Percentiles rank a stretch among this genome's conserved stretches.
These are phyloP conservation scores for Fusarium verticillioides DNA, from an alignment of 2,329 filamentous ascomycete genomes.

Conservation along the genomic window DNA sequence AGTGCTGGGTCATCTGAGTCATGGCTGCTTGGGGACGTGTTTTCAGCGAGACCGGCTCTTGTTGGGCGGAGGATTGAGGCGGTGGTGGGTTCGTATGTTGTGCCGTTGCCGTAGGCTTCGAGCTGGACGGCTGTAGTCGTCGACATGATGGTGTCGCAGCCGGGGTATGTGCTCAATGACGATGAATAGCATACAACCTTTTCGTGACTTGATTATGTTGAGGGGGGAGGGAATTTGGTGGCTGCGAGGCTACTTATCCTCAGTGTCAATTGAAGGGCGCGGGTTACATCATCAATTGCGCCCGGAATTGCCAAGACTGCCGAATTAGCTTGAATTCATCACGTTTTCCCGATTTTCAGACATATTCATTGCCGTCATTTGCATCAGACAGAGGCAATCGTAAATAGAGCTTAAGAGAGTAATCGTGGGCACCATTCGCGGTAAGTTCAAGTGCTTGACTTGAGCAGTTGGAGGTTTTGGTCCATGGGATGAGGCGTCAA, in stretches of 20 bases:
- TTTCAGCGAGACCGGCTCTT: slow-evolving; percentile 9
- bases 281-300: slow-evolving; percentile 10
- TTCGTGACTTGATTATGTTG: not conserved
- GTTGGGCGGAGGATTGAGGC: slow-evolving; percentile 17
- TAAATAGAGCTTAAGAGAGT: fast-evolving
- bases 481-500: not conserved
- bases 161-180: too few species aligned
- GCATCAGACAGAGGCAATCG: too few species aligned
- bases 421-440: fast-evolving
- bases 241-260: not conserved
- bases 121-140: slow-evolving; percentile 29
- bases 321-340: fast-evolving
- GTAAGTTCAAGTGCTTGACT: not conserved
- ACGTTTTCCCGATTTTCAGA: too few species aligned
- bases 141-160: slow-evolving; percentile 13
- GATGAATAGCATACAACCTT: not conserved
- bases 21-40: fast-evolving
- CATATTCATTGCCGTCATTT: too few species aligned
- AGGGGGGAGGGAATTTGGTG: not conserved
- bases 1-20: slow-evolving; percentile 29
- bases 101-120: slow-evolving; percentile 18
- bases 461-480: not conserved
- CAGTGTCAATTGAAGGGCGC: slow-evolving; percentile 28
- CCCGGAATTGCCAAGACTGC: not conserved
- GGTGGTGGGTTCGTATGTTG: not conserved